Evolutionary conservation across 768 basidiomycete genomes (phyloP), one percentile per base, ranked within the genome.

Genomic region (Boletus tomentosulus): DNA sequence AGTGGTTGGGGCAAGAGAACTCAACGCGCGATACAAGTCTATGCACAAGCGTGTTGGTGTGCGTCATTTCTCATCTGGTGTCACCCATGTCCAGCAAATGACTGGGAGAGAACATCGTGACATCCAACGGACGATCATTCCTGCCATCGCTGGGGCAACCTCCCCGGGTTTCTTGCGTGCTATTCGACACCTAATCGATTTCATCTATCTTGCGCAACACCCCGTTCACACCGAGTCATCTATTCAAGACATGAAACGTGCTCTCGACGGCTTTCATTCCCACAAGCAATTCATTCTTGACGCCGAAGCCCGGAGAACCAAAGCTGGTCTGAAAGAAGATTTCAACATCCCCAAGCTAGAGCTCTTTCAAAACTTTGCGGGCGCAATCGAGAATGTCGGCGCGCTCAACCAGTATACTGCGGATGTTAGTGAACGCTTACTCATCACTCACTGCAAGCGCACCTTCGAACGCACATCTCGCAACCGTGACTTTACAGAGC

Each of bases 21-120:
- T 41, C 10, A 19, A 41, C 11, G 7, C 39, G 2, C 22, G 39
- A 4, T 41, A 41, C 22, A 41, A 44, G n/a, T 48, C 27, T 31
- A 51, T 55, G 0, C 58, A 62, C 49, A 57, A 53, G 34, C 16
- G 13, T 1, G 16, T 59, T 7, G 72, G 73, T 12, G 47, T 41
- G 6, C 56, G 66, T n/a, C 74, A 76, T 27, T 78, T 77, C 48
- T 53, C 60, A 9, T 63, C 70, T 22, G 73, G 77, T 0, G 69
- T 77, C 7, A 74, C 69, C 2, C 56, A 53, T 0, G 55, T 41
- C 9, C 22, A 41, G 19, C 39, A 41, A 11, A 41, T 41, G 22
- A 41, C 39, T 24, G 39, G 39, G 9, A 19, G 10, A 24, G 39
- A 41, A 11, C 39, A 41, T 12, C 22, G 39, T 6, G 39, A 41